Evolutionary conservation across 345 rosid genomes (phyloP), one percentile per base, ranked within the genome.

Genomic region (Arabidopsis suecica): DNA sequence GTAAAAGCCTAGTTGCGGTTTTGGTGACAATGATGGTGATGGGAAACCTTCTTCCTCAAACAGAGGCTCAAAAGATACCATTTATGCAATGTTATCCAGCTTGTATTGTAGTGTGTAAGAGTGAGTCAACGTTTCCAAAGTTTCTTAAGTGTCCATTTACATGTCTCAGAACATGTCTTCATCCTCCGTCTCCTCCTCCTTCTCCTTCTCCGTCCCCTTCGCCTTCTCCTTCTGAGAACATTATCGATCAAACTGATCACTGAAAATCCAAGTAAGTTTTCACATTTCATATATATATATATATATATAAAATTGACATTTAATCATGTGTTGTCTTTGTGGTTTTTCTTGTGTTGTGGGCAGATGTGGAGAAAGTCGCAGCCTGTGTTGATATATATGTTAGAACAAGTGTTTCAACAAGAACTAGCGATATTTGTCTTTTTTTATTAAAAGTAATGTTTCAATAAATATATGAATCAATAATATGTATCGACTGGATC

Each of bases 321-420:
- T 33, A 9, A 7, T 33, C 61, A 33, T n/a, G 6, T 57, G 23
- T 56, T 38, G 12, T 38, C 42, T 34, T 58, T 58, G 12, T 30
- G 5, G 30, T 34, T 38, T 3, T 55, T 47, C 45, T 69, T 56
- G 13, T 36, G n/a, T 59, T 41, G 65, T 70, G 32, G 14, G 36
- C 74, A 58, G 57, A 70, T 59, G 65, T 22, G 57, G 41, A 45
- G 48, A 22, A 71, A 59, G 75, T 22, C 37, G 10, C 75, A 34
- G 58, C 28, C 2, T 71, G 58, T 59, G 74, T 71, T 33, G 64
- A 69, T 56, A 55, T 20, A 23, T 53, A 41, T 69, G 64, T 33
- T 69, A 33, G n/a, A 61, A 6, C 28, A 9, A 58, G 28, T 58
- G 44, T 58, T 58, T 42, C 8, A 41, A 18, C 36, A 61, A 61